phyloP scores from a whole-genome alignment of 176 grass and related monocot species.

The Echinochloa phyllopogon region DNA sequence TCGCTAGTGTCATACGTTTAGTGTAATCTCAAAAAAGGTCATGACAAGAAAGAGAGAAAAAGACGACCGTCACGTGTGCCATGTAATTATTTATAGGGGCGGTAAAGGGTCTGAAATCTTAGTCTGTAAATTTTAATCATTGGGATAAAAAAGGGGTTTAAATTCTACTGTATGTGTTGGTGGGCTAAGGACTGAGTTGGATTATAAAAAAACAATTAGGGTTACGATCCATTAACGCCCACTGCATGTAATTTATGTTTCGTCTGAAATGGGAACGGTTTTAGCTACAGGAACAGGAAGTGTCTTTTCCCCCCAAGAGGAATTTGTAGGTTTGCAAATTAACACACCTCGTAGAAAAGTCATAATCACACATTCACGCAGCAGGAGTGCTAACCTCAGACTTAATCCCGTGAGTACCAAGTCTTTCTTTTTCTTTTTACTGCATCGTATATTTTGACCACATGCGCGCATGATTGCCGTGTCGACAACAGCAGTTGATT shows the following conservation, averaged over 20 bases:
- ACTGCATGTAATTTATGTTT: too few relatives aligned
- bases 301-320: neutral
- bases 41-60: neutral
- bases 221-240: too few relatives aligned
- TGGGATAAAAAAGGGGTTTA: too few relatives aligned
- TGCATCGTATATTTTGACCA: neutral
- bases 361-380: neutral
- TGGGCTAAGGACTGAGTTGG: too few relatives aligned
- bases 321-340: neutral
- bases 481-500: neutral
- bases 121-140: too few relatives aligned
- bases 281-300: neutral
- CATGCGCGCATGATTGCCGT: neutral
- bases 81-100: too few relatives aligned
- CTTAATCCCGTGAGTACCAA: neutral
- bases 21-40: neutral
- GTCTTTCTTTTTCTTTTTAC: neutral
- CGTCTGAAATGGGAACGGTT: neutral
- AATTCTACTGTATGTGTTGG: too few relatives aligned
- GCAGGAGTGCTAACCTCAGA: neutral
- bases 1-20: neutral
- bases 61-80: too few relatives aligned
- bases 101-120: too few relatives aligned
- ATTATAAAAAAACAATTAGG: too few relatives aligned
- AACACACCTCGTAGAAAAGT: neutral